Percentiles rank a stretch among this genome's conserved stretches.
These are phyloP conservation scores for Aspergillus quadrilineatus DNA, from an alignment of 2,329 filamentous ascomycete species.

Conservation along the genomic window DNA sequence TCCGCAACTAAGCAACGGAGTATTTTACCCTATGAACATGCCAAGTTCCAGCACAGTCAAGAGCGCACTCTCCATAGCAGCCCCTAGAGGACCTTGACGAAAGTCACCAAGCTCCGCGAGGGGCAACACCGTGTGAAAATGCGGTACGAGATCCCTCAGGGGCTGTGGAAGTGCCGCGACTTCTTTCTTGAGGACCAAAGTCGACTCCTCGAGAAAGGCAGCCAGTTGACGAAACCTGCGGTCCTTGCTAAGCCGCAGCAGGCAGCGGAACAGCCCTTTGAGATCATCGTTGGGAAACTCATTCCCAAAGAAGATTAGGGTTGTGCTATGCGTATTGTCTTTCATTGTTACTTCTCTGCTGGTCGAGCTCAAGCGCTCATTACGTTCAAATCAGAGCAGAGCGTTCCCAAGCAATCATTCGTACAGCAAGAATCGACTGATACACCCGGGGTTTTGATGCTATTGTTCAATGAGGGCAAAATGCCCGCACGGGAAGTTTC, in stretches of 20 bases:
- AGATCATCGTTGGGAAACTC: conserved; percentile 52
- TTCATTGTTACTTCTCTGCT: conserved; percentile 4
- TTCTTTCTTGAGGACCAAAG: conserved; percentile 43
- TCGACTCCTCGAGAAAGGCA: conserved; percentile 44
- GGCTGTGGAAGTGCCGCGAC: conserved; percentile 24
- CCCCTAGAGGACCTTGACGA: conserved; percentile 44
- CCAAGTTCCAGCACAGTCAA: conserved; percentile 44
- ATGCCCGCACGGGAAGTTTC: conserved; percentile 9
- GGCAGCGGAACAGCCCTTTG: conserved; percentile 38
- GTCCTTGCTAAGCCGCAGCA: conserved; percentile 45
- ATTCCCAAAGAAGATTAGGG: conserved; percentile 46
- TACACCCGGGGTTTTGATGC: conserved; percentile 6
- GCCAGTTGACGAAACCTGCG: conserved; percentile 38
- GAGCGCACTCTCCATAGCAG: conserved; percentile 48
- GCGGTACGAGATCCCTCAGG: conserved; percentile 20
- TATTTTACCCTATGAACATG: conserved; percentile 45
- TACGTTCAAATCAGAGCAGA: neutral
- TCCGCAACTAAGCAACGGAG: neutral
- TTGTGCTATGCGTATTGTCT: conserved; percentile 31
- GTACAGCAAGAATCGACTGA: neutral
- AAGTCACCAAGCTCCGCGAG: conserved; percentile 26
- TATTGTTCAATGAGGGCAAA: conserved; percentile 1
- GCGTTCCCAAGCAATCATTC: neutral
- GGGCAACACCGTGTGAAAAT: conserved; percentile 19
- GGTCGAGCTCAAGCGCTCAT: conserved; percentile 1